Evolutionary conservation across 345 rosid genomes (phyloP), one percentile per base, ranked within the genome.

Genomic region (Murraya paniculata): DNA sequence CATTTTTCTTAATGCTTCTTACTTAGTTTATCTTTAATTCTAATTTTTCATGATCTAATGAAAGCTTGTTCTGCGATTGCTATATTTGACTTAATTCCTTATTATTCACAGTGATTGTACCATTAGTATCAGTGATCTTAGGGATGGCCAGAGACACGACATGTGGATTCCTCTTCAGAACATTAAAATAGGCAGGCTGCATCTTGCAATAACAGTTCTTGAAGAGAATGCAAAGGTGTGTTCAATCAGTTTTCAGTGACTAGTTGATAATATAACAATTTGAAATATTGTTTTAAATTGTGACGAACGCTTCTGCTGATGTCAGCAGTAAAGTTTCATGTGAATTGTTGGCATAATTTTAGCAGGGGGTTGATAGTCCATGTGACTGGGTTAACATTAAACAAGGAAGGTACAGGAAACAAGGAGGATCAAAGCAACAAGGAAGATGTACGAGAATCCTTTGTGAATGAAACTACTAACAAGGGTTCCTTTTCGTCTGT

Each of bases 101-200:
- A 30, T 76, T 38, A 27, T 79, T 59, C 83, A 61, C 88, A 94
- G 99, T 11, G 82, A 83, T 25, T 94, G 95, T 78, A 81, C 89
- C 1, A 79, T 96, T 35, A 86, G 88, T 78, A 83, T 96, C 67
- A 88, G 81, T 39, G 92, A 90, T 70, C 78, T 88, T 19, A 83
- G 91, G 77, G 97, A 88, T 74, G 94, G 97, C 31, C 89, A 89
- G 81, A 90, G 98, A 79, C 90, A 88, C 64, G 97, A 94, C 75
- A 88, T 90, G 92, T 96, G 99, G 98, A 62, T 96, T 80, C 85
- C 97, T 78, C 98, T 96, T 83, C 86, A 83, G 87, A 87, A 92
- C 81, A 84, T 90, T 60, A 92, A 88, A 82, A 89, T 75, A 75
- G 99, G 99, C 71, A 90, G 97, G 85, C 81, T 96, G 87, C 97